Conservation (phyloP, 2,329 filamentous ascomycete genomes). For the Neodidymelliopsis sp. region DNA sequence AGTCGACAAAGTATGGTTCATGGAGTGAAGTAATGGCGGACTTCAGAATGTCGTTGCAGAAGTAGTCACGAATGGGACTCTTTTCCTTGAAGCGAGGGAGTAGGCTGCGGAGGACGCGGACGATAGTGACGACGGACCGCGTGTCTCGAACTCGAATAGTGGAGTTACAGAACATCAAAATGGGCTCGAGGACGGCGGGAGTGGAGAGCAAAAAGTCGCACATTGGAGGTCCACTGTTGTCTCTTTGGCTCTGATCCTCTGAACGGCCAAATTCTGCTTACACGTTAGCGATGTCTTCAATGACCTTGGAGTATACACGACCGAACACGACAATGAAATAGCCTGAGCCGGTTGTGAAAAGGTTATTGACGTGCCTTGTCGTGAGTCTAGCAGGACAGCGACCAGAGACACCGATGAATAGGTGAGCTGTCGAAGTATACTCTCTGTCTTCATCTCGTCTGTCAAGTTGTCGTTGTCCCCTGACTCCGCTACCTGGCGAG, state of each 20-base stretch:
- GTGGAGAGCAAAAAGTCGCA: constrained; percentile 83
- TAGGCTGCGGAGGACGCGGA: constrained; percentile 85
- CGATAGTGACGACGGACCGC: constrained; percentile 83
- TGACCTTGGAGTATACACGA: too few relatives aligned
- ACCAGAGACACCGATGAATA: constrained; percentile 93
- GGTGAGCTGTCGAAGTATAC: constrained; percentile 89
- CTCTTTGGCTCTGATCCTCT: constrained; percentile 45
- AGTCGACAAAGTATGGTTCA: constrained; percentile 95
- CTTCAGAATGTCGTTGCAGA: constrained; percentile 86
- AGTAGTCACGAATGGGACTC: constrained; percentile 79
- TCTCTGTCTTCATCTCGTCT: constrained; percentile 98
- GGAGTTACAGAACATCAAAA: constrained; percentile 91
- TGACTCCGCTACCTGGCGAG: constrained; percentile 62
- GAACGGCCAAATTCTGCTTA: constrained; percentile 39
- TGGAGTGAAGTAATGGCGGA: constrained; percentile 90
- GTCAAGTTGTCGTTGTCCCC: constrained; percentile 78
- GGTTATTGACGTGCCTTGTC: constrained; percentile 35
- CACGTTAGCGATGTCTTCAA: constrained; percentile 1
- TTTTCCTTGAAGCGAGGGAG: constrained; percentile 75
- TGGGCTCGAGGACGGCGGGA: constrained; percentile 80
- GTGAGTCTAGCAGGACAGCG: constrained; percentile 83
- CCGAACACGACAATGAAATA: too few relatives aligned
- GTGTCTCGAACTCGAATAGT: constrained; percentile 89
- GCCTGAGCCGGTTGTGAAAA: background rate
- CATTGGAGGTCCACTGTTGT: constrained; percentile 65